A percentile compares a stretch with the other conserved stretches of the same genome.
Evolutionary conservation across 225 moss, liverwort and hornwort species (phyloP).

Genomic region (Lunularia cruciata): DNA sequence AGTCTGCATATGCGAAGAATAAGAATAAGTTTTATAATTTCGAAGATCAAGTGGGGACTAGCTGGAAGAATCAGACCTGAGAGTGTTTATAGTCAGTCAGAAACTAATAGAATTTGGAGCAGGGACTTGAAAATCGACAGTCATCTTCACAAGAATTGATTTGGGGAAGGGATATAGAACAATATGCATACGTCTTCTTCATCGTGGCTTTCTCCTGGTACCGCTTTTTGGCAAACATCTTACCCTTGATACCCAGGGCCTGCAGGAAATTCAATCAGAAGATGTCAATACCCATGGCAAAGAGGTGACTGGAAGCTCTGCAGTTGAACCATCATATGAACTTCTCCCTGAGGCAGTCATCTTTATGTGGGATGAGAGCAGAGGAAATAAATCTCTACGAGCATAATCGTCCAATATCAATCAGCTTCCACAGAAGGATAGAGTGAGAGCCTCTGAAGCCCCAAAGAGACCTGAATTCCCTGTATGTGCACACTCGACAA

Average conservation of each 20-base stretch:
- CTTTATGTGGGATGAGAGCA: too few species aligned
- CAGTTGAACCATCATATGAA: too few species aligned
- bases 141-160: background rate
- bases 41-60: background rate
- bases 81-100: background rate
- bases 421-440: too few species aligned
- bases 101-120: too few species aligned
- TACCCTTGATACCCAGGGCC: conserved; percentile 98
- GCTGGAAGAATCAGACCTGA: background rate
- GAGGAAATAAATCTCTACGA: too few species aligned
- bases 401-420: too few species aligned
- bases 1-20: conserved; percentile 43
- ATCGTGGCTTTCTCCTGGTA: conserved; percentile 97
- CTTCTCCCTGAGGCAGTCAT: too few species aligned
- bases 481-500: too few species aligned
- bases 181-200: conserved; percentile 81
- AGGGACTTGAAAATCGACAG: too few species aligned
- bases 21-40: background rate
- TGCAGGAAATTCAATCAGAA: conserved; percentile 23
- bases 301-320: background rate
- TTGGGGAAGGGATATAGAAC: background rate
- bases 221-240: conserved; percentile 96
- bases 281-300: too few species aligned
- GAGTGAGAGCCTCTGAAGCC: too few species aligned
- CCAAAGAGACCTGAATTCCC: too few species aligned